Conservation (phyloP, 352 stramenopile genomes). For the Phytophthora cajani region DNA sequence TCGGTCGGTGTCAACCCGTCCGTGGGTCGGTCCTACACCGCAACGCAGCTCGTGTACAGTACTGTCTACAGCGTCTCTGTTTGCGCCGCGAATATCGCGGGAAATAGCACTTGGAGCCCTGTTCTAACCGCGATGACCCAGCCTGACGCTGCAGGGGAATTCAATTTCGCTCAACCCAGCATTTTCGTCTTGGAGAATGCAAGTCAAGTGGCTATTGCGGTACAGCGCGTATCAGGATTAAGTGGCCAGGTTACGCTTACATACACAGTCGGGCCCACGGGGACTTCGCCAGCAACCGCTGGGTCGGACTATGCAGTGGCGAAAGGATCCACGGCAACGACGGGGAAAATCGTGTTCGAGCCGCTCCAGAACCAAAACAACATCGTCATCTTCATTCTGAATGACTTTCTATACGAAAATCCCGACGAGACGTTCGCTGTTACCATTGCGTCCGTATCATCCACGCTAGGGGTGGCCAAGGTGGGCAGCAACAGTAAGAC, state of each 20-base stretch:
- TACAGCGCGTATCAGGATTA: slow-evolving; percentile 54
- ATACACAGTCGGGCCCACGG: slow-evolving; percentile 24
- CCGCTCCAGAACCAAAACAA: slow-evolving; percentile 29
- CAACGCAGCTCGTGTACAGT: slow-evolving; percentile 38
- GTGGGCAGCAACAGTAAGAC: slow-evolving; percentile 44
- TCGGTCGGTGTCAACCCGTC: slow-evolving; percentile 17
- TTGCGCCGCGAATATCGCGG: slow-evolving; percentile 41
- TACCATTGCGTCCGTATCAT: slow-evolving; percentile 28
- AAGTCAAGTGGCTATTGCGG: slow-evolving; percentile 31
- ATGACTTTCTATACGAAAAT: slow-evolving; percentile 53
- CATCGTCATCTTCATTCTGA: slow-evolving; percentile 49
- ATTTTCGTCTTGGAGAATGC: slow-evolving; percentile 53
- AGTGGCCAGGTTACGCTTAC: slow-evolving; percentile 48
- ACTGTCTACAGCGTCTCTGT: slow-evolving; percentile 50
- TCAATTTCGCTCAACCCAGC: slow-evolving; percentile 41
- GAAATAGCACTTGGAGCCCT: slow-evolving; percentile 45
- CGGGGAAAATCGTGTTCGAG: slow-evolving; percentile 43
- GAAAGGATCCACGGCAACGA: slow-evolving; percentile 12
- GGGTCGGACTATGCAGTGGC: slow-evolving; percentile 47
- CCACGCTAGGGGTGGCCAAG: slow-evolving; percentile 22
- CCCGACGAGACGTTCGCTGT: slow-evolving; percentile 53
- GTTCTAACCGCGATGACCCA: slow-evolving; percentile 35
- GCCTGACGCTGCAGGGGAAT: slow-evolving; percentile 59
- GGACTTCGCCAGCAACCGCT: slow-evolving; percentile 29
- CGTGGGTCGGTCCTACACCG: slow-evolving; percentile 6